phyloP scores from a whole-genome alignment of 2,329 filamentous ascomycete genomes.

The Aspergillus sp. region DNA sequence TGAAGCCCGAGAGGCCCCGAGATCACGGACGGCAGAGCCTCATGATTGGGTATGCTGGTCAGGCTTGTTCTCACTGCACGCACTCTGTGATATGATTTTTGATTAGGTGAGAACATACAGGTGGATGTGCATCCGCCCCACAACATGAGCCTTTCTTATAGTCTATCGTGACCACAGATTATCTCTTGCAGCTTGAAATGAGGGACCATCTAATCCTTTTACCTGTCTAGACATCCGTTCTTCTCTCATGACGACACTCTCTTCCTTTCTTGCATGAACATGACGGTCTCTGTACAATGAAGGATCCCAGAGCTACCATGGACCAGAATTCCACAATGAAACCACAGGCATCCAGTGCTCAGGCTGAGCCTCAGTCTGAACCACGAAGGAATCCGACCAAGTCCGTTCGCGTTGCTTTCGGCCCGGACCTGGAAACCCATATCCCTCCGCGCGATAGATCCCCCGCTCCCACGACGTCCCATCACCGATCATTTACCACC shows the following conservation, averaged over 20 bases:
- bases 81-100: slow-evolving; percentile 15
- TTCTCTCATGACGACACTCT: slow-evolving; percentile 12
- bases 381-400: slow-evolving; percentile 32
- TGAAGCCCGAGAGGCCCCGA: background rate
- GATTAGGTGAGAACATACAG: slow-evolving; percentile 16
- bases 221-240: slow-evolving; percentile 10
- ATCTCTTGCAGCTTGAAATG: background rate
- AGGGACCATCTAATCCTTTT: background rate
- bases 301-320: slow-evolving; percentile 36
- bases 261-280: slow-evolving; percentile 18
- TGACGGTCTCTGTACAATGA: slow-evolving; percentile 38
- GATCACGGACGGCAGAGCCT: slow-evolving; percentile 9
- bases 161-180: background rate
- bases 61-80: slow-evolving; percentile 10
- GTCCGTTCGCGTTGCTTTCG: slow-evolving; percentile 40
- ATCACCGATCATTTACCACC: slow-evolving; percentile 36
- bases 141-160: background rate
- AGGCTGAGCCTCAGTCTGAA: slow-evolving; percentile 32
- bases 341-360: slow-evolving; percentile 27
- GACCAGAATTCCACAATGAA: slow-evolving; percentile 29
- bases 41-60: slow-evolving; percentile 19
- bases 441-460: slow-evolving; percentile 37
- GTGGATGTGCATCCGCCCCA: slow-evolving; percentile 1
- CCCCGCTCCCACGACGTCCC: slow-evolving; percentile 28
- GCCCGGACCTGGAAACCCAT: slow-evolving; percentile 38